Conservation (phyloP, 164 flowering plant species). For the Sextonia rubra region DNA sequence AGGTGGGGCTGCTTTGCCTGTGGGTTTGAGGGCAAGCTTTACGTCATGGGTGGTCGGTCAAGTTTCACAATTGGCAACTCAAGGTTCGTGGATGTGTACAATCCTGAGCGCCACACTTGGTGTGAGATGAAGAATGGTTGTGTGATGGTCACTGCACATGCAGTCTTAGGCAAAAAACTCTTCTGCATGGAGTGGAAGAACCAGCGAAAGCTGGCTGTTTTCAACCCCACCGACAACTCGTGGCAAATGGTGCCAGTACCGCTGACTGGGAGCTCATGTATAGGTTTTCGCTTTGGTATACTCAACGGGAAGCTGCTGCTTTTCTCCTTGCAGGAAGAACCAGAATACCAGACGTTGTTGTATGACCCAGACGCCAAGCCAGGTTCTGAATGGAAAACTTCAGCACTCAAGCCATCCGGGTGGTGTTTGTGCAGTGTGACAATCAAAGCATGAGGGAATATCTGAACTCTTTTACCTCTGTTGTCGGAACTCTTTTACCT, state of each 20-base stretch:
- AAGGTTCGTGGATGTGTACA: constrained; percentile 70
- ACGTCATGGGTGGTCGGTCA: constrained; percentile 94
- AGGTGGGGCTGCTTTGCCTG: constrained; percentile 89
- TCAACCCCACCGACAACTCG: constrained; percentile 52
- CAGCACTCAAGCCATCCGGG: constrained; percentile 57
- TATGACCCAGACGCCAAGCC: constrained; percentile 80
- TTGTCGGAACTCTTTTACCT: neutral
- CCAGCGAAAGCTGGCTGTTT: constrained; percentile 66
- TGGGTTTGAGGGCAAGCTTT: constrained; percentile 75
- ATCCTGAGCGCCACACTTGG: constrained; percentile 67
- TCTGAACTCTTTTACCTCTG: neutral
- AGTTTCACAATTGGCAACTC: constrained; percentile 91
- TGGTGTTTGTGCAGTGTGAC: constrained; percentile 72
- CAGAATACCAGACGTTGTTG: constrained; percentile 32
- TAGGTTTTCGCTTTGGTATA: constrained; percentile 76
- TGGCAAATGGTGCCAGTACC: constrained; percentile 87
- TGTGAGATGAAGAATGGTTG: constrained; percentile 86
- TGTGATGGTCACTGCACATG: constrained; percentile 96
- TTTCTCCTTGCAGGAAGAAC: constrained; percentile 55
- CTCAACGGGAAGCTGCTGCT: constrained; percentile 71
- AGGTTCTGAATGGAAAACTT: constrained; percentile 77
- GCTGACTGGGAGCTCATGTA: constrained; percentile 65
- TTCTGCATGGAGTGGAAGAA: constrained; percentile 98
- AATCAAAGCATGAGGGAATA: constrained; percentile 53
- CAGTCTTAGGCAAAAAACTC: constrained; percentile 67